These are phyloP conservation scores for Suhomyces panamericanus DNA, from an alignment of 1,139 yeast species.

Conservation along the genomic window DNA sequence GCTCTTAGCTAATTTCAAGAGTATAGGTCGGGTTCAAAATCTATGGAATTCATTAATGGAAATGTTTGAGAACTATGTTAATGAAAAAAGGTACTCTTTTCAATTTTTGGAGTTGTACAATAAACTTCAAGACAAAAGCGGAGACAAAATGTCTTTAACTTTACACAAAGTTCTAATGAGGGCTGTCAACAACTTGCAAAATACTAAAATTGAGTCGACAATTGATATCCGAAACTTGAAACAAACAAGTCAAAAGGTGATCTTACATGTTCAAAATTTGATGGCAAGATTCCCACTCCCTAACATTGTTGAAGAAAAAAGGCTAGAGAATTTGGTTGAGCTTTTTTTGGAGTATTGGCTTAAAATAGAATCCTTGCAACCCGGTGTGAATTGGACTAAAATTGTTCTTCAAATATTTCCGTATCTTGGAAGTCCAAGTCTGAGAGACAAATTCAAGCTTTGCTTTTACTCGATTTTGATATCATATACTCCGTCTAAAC, in stretches of 20 bases:
- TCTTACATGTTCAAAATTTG: constrained; percentile 11
- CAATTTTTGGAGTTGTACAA: constrained; percentile 12
- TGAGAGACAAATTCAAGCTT: constrained; percentile 37
- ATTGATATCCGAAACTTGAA: not conserved
- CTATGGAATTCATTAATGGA: constrained; percentile 8
- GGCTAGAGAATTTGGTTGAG: constrained; percentile 29
- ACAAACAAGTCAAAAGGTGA: constrained; percentile 2
- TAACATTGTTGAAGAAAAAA: constrained; percentile 25
- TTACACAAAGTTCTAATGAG: constrained; percentile 6
- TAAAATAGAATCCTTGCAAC: constrained; percentile 18
- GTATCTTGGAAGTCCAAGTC: constrained; percentile 40
- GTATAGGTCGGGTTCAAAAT: constrained; percentile 8
- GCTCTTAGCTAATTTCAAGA: constrained; percentile 4
- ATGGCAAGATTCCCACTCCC: constrained; percentile 43
- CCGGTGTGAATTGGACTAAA: constrained; percentile 37
- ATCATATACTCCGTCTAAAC: constrained; percentile 21
- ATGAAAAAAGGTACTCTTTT: not conserved
- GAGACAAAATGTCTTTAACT: constrained; percentile 6
- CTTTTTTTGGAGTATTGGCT: constrained; percentile 34
- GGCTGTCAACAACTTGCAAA: not conserved
- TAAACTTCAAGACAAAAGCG: constrained; percentile 4
- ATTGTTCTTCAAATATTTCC: constrained; percentile 42
- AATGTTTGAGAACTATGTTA: not conserved
- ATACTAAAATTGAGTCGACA: not conserved
- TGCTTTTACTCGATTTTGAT: constrained; percentile 33